These are phyloP conservation scores for Tanacetum coccineum DNA, from an alignment of 129 eudicot genomes.

Conservation along the genomic window DNA sequence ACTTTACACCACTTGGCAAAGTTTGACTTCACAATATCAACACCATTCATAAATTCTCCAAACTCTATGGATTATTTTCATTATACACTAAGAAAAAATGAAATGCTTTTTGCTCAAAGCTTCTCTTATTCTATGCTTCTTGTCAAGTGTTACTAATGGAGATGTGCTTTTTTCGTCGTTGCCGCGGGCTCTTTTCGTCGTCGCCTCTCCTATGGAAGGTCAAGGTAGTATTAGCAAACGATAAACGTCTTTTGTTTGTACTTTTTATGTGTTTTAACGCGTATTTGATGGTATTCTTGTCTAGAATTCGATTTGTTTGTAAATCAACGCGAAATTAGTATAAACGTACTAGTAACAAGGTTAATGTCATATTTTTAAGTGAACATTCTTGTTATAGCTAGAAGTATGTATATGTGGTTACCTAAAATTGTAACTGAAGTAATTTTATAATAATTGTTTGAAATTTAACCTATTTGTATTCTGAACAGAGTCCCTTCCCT, in stretches of 20 bases:
- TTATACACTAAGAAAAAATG: conserved; percentile 8
- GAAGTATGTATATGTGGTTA: too few species aligned
- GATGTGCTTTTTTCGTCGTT: conserved; percentile 34
- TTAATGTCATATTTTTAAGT: too few species aligned
- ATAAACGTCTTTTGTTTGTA: too few species aligned
- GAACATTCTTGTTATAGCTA: too few species aligned
- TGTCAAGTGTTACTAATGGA: conserved; percentile 20
- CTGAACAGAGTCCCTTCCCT: too few species aligned
- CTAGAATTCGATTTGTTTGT: not conserved
- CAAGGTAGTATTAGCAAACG: conserved; percentile 27
- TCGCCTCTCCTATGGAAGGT: conserved; percentile 24
- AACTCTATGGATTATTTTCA: too few species aligned
- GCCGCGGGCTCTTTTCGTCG: conserved; percentile 23
- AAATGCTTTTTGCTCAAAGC: conserved; percentile 10
- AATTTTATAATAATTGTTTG: too few species aligned
- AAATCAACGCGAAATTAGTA: not conserved
- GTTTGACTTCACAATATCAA: conserved; percentile 7
- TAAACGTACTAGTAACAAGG: too few species aligned
- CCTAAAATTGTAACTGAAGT: too few species aligned
- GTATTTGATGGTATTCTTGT: not conserved
- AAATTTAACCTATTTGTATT: too few species aligned
- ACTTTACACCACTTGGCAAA: conserved; percentile 8
- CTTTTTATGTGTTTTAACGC: too few species aligned
- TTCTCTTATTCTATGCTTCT: conserved; percentile 23
- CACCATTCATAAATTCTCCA: conserved; percentile 17